Conservation (phyloP, 1,139 yeast species). For the Yamadazyma spencermartinsiae region DNA sequence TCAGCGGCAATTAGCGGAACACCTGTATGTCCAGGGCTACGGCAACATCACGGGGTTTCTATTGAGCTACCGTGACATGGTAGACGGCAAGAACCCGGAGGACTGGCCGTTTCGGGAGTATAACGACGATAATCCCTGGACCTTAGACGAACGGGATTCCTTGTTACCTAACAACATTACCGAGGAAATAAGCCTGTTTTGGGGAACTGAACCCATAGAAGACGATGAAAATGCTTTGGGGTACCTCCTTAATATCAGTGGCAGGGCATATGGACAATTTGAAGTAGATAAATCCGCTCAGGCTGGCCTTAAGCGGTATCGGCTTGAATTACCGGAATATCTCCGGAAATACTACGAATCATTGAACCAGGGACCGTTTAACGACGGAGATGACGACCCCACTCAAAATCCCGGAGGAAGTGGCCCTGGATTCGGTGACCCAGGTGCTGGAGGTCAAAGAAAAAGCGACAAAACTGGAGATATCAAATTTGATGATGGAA, state of each 20-base stretch:
- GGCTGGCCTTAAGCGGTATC: conserved; percentile 13
- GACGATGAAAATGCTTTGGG: conserved; percentile 23
- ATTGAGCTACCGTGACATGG: conserved; percentile 58
- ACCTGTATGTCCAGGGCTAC: conserved; percentile 55
- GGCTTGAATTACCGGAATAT: conserved; percentile 43
- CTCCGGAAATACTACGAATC: conserved; percentile 35
- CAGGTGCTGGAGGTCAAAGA: conserved; percentile 4
- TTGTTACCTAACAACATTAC: conserved; percentile 63
- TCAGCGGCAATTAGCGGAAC: conserved; percentile 33
- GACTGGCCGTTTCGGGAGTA: conserved; percentile 59
- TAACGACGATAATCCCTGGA: conserved; percentile 47
- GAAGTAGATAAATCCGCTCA: conserved; percentile 9
- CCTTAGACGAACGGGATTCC: conserved; percentile 53
- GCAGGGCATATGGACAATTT: conserved; percentile 49
- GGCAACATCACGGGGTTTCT: conserved; percentile 75
- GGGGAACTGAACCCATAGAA: conserved; percentile 38
- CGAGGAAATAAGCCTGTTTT: conserved; percentile 43
- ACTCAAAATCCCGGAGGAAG: conserved; percentile 6
- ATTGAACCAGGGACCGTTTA: conserved; percentile 24
- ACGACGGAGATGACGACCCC: conserved; percentile 20
- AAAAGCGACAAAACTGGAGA: conserved; percentile 28
- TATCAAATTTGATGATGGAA: conserved; percentile 27
- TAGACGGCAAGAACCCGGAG: conserved; percentile 40
- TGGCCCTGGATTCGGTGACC: conserved; percentile 6
- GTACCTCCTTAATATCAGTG: conserved; percentile 53